Base-by-base conservation (phyloP, 2,329 filamentous ascomycete genomes). In the Colletotrichum tropicale region DNA sequence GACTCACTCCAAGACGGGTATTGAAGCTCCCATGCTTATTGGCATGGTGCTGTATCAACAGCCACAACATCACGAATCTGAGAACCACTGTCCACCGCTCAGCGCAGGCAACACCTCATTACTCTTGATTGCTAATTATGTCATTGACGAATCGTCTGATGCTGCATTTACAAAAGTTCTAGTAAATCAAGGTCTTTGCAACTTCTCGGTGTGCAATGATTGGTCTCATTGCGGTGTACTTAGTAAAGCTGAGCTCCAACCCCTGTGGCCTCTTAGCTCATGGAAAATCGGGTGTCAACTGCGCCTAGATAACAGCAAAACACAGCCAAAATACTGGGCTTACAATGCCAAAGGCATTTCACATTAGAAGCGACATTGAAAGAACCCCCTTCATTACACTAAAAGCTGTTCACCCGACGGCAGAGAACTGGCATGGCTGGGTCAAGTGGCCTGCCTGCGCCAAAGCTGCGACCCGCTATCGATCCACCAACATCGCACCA, bases 111-210 rank as follows among this genome's bases (percentile, higher is more conserved):
- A 13, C n/a, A 13, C 10, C n/a, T 52, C 10, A 3, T 21, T 21
- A 13, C 2, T 13, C 0, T 48, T 21, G 1, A 8, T 0, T 21
- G n/a, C 13, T 10, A n/a, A 43, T 43, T 6, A 10, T n/a, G 18
- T 43, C 0, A n/a, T 4, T 43, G 1, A 12, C 12, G 9, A 43
- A 5, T 43, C 38, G 5, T 5, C 5, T n/a, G 0, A 8, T 21
- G 8, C 18, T 52, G 1, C 6, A 52, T 52, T 3, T 21, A 21
- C n/a, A 52, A 5, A n/a, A 48, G 3, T 2, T 9, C 10, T 13
- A 13, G n/a, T 48, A n/a, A 48, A 21, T 13, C 43, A n/a, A 3
- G 43, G 9, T 2, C 43, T 21, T 48, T 48, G 15, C 43, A n/a
- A 48, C 10, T 21, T 48, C 18, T n/a, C 7, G 3, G n/a, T 21